Base-by-base conservation (phyloP, 2,329 filamentous ascomycete species). In the Tolypocladium tundrense region DNA sequence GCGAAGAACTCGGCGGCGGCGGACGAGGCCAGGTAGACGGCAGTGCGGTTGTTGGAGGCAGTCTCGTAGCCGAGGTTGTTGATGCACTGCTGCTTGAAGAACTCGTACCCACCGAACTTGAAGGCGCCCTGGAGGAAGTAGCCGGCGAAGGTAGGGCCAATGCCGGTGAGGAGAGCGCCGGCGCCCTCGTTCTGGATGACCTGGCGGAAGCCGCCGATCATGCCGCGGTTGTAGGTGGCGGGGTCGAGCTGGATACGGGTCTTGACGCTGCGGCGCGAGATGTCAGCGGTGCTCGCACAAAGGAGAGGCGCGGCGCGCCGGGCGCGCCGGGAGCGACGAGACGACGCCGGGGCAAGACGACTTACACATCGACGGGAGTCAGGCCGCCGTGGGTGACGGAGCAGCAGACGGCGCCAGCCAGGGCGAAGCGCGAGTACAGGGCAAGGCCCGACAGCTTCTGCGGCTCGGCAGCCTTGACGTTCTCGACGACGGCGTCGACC, bases 301-400 rank as follows among this genome's bases (percentile, higher is more conserved):
- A 6, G 3, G 1, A 31, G 45, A 14, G 24, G 24, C 43, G 45
- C 45, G 16, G 16, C 45, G 45, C 45, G 8, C 16, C 1, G 14
- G 14, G 11, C 11, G 24, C 45, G 16, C n/a, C 14, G 3, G 9
- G 24, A 27, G 27, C 27, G 24, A 19, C 27, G 3, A 19, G 24
- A 33, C 16, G 45, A 14, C 27, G 16, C 14, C 11, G 4, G 35
- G 33, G 2, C 16, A 24, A n/a, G 33, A 43, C 6, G 52, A 90
- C 93, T 78, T 94, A 97, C 93, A 99, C 94, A 89, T 99, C 94
- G 77, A 99, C 91, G 73, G 94, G 94, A 68, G 94, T 99, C 70
- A 97, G 87, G 72, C 84, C 88, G 77, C 93, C 94, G 85, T 99
- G 94, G 73, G 94, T 99, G 79, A 97, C 81, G 69, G 92, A 94